Conservation (phyloP, 768 basidiomycete genomes). For the Pisolithus albus region DNA sequence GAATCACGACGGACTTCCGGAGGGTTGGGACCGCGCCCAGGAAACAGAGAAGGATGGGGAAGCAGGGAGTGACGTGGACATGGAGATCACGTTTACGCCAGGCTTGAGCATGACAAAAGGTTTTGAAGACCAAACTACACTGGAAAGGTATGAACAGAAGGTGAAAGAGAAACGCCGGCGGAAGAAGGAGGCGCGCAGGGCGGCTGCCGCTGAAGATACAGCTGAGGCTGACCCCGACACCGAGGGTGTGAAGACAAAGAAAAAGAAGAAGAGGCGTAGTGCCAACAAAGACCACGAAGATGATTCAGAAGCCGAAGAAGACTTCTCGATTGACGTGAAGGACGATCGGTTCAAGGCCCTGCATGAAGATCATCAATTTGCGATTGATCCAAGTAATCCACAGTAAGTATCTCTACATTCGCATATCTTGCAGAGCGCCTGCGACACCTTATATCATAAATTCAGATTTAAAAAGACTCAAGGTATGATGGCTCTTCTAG, state of each 20-base stretch:
- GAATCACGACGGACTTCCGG: constrained; percentile 62
- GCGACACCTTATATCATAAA: neutral
- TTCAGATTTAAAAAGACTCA: constrained; percentile 88
- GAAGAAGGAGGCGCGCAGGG: constrained; percentile 61
- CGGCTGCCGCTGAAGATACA: constrained; percentile 25
- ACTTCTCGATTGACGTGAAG: constrained; percentile 76
- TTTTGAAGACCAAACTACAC: constrained; percentile 71
- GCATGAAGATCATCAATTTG: constrained; percentile 86
- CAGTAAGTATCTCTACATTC: constrained; percentile 51
- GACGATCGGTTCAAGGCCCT: constrained; percentile 85
- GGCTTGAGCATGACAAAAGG: constrained; percentile 56
- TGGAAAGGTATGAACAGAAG: constrained; percentile 86
- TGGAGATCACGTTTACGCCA: constrained; percentile 95
- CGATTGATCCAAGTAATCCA: constrained; percentile 94
- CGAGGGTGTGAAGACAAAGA: constrained; percentile 70
- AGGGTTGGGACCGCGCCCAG: constrained; percentile 54
- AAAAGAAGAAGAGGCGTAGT: constrained; percentile 35
- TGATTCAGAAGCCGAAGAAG: constrained; percentile 52
- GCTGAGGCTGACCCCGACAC: constrained; percentile 27
- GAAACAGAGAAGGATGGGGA: constrained; percentile 24
- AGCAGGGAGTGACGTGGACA: constrained; percentile 52
- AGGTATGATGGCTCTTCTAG: constrained; percentile 77
- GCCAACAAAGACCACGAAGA: constrained; percentile 14
- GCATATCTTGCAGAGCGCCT: neutral
- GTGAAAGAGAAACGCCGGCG: constrained; percentile 83